These are phyloP conservation scores for Amoeboaphelidium protococcarum DNA, from an alignment of 371 early-diverging fungal species.

Conservation along the genomic window DNA sequence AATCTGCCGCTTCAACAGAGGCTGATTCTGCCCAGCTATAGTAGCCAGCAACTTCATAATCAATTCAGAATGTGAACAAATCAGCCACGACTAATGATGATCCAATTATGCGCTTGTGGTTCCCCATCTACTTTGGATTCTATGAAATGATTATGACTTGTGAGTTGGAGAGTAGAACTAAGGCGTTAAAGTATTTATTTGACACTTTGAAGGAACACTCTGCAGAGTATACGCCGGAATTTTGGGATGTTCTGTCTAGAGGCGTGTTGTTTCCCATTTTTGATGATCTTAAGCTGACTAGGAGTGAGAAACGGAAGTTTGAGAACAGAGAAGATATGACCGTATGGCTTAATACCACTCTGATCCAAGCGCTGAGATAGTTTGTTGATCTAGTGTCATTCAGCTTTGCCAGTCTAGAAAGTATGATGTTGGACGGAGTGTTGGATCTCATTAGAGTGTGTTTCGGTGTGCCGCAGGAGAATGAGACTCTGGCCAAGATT, in stretches of 20 bases:
- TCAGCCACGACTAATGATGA: conserved; percentile 19
- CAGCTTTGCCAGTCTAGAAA: conserved; percentile 36
- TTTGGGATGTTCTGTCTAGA: conserved; percentile 51
- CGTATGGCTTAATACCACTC: conserved; percentile 40
- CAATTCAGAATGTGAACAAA: background rate
- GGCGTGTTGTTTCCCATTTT: conserved; percentile 71
- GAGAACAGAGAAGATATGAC: conserved; percentile 30
- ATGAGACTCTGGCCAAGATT: conserved; percentile 65
- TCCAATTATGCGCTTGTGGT: conserved; percentile 41
- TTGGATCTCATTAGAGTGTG: conserved; percentile 49
- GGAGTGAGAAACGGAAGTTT: conserved; percentile 17
- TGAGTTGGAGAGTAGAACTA: conserved; percentile 61
- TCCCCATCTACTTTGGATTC: conserved; percentile 55
- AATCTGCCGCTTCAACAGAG: background rate
- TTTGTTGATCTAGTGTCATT: conserved; percentile 54
- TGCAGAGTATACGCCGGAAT: conserved; percentile 29
- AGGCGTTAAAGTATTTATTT: conserved; percentile 53
- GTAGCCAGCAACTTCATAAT: background rate
- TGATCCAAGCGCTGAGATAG: conserved; percentile 62
- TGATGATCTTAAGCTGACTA: conserved; percentile 33
- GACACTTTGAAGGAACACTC: conserved; percentile 46
- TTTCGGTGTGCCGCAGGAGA: conserved; percentile 38
- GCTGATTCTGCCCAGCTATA: background rate
- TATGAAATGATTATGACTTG: conserved; percentile 64
- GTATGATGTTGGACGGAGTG: conserved; percentile 36